Evolutionary conservation across 2,329 filamentous ascomycete species (phyloP).

Genomic region (Neofusicoccum parvum): DNA sequence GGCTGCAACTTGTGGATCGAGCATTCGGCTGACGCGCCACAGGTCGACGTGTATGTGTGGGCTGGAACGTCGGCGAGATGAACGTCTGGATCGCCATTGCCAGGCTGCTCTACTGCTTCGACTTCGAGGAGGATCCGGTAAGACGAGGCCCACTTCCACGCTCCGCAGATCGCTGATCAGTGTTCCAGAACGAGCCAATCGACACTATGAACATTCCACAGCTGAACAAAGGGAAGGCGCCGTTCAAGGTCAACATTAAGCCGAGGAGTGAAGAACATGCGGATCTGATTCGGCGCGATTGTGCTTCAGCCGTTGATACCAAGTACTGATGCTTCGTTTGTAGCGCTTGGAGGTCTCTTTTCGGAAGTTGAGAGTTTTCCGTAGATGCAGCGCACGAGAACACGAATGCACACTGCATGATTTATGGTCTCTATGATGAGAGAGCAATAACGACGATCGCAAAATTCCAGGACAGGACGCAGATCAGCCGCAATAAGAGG

Average conservation of each 20-base stretch:
- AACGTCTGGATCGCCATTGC: constrained; percentile 30
- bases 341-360: too few species aligned
- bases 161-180: background rate
- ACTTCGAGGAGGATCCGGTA: constrained; percentile 23
- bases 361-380: too few species aligned
- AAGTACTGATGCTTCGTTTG: background rate
- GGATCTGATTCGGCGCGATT: background rate
- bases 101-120: constrained; percentile 29
- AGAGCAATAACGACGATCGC: too few species aligned
- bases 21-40: background rate
- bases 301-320: background rate
- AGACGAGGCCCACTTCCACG: background rate
- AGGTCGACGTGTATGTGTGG: constrained; percentile 26
- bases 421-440: too few species aligned
- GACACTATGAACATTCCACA: constrained; percentile 27
- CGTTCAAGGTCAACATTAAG: background rate
- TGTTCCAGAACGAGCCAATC: constrained; percentile 15
- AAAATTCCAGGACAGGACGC: background rate
- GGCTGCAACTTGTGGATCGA: too few species aligned
- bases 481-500: background rate
- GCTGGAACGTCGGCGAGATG: constrained; percentile 27
- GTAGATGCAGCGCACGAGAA: too few species aligned
- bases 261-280: background rate
- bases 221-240: background rate
- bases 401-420: too few species aligned